These are phyloP conservation scores for Arabidopsis hybrid DNA, from an alignment of 441 rosid genomes.

Conservation along the genomic window DNA sequence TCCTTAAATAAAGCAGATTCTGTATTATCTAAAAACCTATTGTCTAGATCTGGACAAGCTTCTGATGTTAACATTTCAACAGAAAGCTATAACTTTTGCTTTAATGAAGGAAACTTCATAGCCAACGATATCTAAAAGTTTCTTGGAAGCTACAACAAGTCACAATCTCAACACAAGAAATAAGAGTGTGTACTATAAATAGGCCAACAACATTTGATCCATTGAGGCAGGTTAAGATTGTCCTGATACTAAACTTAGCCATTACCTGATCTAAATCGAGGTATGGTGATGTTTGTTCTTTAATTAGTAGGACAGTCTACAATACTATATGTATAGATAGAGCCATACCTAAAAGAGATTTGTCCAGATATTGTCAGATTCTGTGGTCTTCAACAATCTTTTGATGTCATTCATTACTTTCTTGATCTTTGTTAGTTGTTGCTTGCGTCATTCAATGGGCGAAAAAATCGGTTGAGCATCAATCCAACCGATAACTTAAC, in stretches of 20 bases:
- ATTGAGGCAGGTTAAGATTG: neutral
- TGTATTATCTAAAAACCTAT: neutral
- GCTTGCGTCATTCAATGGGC: neutral
- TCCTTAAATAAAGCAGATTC: neutral
- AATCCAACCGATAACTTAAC: constrained; percentile 3
- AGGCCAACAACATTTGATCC: constrained; percentile 24
- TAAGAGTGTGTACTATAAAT: constrained; percentile 14
- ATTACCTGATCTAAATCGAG: constrained; percentile 32
- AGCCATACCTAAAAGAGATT: constrained; percentile 27
- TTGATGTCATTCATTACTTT: constrained; percentile 9
- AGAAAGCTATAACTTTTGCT: constrained; percentile 16
- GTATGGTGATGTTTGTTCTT: constrained; percentile 29
- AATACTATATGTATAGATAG: constrained; percentile 9
- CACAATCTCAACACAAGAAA: neutral
- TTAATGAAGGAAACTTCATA: constrained; percentile 7
- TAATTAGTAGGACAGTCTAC: constrained; percentile 9
- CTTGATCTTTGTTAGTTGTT: constrained; percentile 8
- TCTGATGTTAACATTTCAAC: constrained; percentile 35
- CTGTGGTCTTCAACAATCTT: neutral
- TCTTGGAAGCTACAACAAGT: constrained; percentile 20
- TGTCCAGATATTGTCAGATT: constrained; percentile 23
- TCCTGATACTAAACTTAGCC: constrained; percentile 27
- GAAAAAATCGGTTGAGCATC: constrained; percentile 4
- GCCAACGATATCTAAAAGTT: constrained; percentile 18
- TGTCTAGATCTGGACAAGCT: constrained; percentile 31